Evolutionary conservation across 208 protist genomes (phyloP).

Genomic region (Leptomonas seymouri): DNA sequence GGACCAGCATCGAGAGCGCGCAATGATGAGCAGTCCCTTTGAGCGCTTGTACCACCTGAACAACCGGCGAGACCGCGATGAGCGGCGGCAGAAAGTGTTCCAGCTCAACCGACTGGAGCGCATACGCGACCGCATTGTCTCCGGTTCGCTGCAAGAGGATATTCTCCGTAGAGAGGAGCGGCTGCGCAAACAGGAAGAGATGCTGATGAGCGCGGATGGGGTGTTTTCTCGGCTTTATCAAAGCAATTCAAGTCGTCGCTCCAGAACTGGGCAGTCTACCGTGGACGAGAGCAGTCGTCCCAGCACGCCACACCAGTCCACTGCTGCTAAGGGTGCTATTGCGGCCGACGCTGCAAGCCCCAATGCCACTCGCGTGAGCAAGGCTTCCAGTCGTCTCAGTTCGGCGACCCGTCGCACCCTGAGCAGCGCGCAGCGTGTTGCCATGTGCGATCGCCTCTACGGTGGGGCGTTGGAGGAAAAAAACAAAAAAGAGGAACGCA

Average conservation of each 20-base stretch:
- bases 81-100: conserved; percentile 49
- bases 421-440: conserved; percentile 16
- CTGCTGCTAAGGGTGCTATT: too few species aligned
- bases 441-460: conserved; percentile 53
- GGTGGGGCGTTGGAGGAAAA: conserved; percentile 28
- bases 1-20: conserved; percentile 35
- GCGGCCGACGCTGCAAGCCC: background rate
- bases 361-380: conserved; percentile 16
- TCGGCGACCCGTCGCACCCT: conserved; percentile 21
- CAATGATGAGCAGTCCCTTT: conserved; percentile 59
- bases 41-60: conserved; percentile 86
- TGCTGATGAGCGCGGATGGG: conserved; percentile 37
- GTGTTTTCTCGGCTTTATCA: conserved; percentile 77
- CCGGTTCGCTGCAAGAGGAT: conserved; percentile 46
- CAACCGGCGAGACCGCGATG: conserved; percentile 76
- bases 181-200: conserved; percentile 40
- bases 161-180: conserved; percentile 39
- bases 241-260: conserved; percentile 13
- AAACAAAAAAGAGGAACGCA: conserved; percentile 21
- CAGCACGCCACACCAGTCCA: conserved; percentile 10
- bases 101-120: conserved; percentile 58
- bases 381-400: conserved; percentile 10
- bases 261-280: conserved; percentile 9
- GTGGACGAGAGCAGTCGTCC: background rate
- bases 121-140: conserved; percentile 54